Evolutionary conservation across 352 stramenopile species (phyloP).

Genomic region (Phytophthora hybrid): DNA sequence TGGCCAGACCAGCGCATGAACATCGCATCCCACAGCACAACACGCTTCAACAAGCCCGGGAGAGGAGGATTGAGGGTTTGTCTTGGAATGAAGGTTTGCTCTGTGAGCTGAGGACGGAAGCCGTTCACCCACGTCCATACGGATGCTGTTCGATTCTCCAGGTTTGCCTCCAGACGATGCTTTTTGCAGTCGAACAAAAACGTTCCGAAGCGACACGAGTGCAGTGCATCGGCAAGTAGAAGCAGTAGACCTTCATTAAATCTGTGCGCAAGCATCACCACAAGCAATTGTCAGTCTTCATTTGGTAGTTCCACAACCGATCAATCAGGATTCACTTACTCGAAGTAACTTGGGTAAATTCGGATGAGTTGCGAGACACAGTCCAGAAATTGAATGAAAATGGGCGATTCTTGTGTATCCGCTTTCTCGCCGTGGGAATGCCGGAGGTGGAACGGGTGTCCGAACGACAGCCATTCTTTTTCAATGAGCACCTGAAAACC

Average conservation of each 20-base stretch:
- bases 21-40: constrained; percentile 75
- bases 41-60: constrained; percentile 66
- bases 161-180: constrained; percentile 60
- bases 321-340: constrained; percentile 57
- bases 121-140: constrained; percentile 89
- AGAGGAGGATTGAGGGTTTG: constrained; percentile 66
- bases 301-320: neutral
- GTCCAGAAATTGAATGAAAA: constrained; percentile 90
- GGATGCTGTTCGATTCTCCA: constrained; percentile 71
- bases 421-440: constrained; percentile 82
- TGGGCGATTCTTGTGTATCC: constrained; percentile 82
- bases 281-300: neutral
- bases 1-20: constrained; percentile 83
- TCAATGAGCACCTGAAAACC: constrained; percentile 87
- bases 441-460: constrained; percentile 84
- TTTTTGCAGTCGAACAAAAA: constrained; percentile 98
- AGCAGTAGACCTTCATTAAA: constrained; percentile 96
- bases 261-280: constrained; percentile 21
- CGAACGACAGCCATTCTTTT: constrained; percentile 88
- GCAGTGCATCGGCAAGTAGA: constrained; percentile 95
- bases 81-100: constrained; percentile 60
- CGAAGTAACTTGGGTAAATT: constrained; percentile 96
- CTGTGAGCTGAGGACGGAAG: constrained; percentile 67
- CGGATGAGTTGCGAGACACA: constrained; percentile 88
- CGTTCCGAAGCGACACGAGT: constrained; percentile 98